phyloP scores from a whole-genome alignment of 2,329 filamentous ascomycete species.

The Neodidymelliopsis sp. region DNA sequence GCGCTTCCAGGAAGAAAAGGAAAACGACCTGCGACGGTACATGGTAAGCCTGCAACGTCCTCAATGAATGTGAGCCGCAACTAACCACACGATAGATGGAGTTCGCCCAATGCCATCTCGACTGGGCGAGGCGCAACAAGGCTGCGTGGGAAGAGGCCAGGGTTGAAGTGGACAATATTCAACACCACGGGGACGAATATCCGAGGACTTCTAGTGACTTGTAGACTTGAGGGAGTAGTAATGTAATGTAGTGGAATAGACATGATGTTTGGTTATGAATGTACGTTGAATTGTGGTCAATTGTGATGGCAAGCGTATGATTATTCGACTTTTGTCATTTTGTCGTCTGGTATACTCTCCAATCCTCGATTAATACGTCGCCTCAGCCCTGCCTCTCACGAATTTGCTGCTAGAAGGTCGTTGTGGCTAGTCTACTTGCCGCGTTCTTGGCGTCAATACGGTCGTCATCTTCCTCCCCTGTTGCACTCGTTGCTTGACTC shows the following conservation, averaged over 20 bases:
- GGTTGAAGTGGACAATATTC: conserved; percentile 87
- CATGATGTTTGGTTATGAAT: no score
- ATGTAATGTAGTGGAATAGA: neutral
- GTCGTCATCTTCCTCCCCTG: conserved; percentile 87
- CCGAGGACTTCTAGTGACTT: conserved; percentile 26
- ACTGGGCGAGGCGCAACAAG: conserved; percentile 91
- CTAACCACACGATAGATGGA: conserved; percentile 67
- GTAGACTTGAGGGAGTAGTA: conserved; percentile 10
- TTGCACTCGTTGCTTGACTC: conserved; percentile 61
- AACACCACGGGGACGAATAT: conserved; percentile 47
- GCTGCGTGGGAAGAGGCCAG: conserved; percentile 93
- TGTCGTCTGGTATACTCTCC: no score
- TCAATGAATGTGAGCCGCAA: no score
- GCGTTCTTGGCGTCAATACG: conserved; percentile 94
- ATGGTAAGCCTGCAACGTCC: conserved; percentile 73
- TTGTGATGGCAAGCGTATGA: no score
- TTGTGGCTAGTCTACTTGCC: conserved; percentile 89
- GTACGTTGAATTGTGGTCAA: no score
- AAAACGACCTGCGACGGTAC: conserved; percentile 89
- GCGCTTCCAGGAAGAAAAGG: conserved; percentile 93
- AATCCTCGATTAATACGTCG: no score
- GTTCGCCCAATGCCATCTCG: conserved; percentile 90
- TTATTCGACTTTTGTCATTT: no score
- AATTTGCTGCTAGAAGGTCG: conserved; percentile 73
- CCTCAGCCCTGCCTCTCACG: conserved; percentile 18